Evolutionary conservation across 257 asterid genomes (phyloP).

Genomic region (Cinchona pubescens): DNA sequence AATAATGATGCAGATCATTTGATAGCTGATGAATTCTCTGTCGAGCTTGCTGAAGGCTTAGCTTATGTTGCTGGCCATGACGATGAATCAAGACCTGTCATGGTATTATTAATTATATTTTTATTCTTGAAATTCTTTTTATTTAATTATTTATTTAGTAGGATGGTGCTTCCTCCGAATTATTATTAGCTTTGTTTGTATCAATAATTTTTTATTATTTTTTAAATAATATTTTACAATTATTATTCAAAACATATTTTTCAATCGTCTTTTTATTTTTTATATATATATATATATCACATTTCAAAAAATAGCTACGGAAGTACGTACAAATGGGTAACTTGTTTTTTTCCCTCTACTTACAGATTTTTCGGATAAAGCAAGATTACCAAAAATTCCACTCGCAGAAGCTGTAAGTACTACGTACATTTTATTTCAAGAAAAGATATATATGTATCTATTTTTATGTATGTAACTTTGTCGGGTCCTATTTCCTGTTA

Average conservation of each 20-base stretch:
- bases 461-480: not conserved
- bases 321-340: too few relatives aligned
- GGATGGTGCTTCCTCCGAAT: not conserved
- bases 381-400: constrained; percentile 90
- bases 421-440: not conserved
- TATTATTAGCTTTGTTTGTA: not conserved
- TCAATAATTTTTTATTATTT: too few relatives aligned
- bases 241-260: too few relatives aligned
- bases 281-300: too few relatives aligned
- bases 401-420: constrained; percentile 72
- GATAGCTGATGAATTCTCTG: constrained; percentile 95
- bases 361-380: constrained; percentile 81
- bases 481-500: not conserved
- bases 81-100: constrained; percentile 78
- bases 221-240: too few relatives aligned
- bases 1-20: constrained; percentile 49
- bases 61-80: constrained; percentile 98
- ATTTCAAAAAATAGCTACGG: too few relatives aligned
- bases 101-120: constrained; percentile 57
- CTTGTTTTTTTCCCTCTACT: not conserved
- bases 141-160: not conserved
- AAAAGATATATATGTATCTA: too few relatives aligned
- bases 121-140: not conserved
- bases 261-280: too few relatives aligned
- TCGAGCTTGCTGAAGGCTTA: constrained; percentile 84